phyloP scores from a whole-genome alignment of 2,329 filamentous ascomycete genomes.

The Thermoascus crustaceus region DNA sequence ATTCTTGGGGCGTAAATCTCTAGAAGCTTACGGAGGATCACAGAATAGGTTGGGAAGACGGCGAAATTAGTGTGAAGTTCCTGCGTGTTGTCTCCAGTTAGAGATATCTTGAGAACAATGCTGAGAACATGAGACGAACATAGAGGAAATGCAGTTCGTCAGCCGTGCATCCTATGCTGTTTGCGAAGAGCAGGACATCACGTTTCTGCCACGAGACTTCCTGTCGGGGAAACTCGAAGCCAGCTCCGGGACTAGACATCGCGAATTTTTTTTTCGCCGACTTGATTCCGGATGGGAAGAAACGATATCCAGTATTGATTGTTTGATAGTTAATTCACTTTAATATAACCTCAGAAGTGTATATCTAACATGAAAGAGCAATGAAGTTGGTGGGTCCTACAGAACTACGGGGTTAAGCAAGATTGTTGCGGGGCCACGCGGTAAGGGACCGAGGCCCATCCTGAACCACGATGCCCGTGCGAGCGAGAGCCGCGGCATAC shows the following conservation, averaged over 20 bases:
- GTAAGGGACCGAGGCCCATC: no score
- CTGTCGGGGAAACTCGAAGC: constrained; percentile 69
- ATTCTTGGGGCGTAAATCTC: not conserved
- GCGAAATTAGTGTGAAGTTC: constrained; percentile 81
- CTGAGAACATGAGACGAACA: constrained; percentile 54
- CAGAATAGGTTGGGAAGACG: constrained; percentile 81
- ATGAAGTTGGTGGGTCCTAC: no score
- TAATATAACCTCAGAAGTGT: no score
- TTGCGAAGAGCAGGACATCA: constrained; percentile 81
- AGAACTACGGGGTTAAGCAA: no score
- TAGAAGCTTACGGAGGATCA: constrained; percentile 59
- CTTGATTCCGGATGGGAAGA: constrained; percentile 1
- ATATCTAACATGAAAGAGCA: no score
- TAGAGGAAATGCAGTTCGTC: constrained; percentile 92
- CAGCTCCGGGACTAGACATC: constrained; percentile 50
- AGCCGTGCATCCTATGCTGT: constrained; percentile 74
- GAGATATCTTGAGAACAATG: not conserved
- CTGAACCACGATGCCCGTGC: no score
- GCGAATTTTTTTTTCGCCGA: constrained; percentile 11
- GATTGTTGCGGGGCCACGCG: no score
- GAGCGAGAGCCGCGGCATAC: no score
- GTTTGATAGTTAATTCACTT: no score
- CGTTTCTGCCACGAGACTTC: constrained; percentile 80
- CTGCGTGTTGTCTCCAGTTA: constrained; percentile 36
- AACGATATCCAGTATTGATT: constrained; percentile 3